Evolutionary conservation across 164 flowering plant species (phyloP).

Genomic region (Cinnamomum chago): DNA sequence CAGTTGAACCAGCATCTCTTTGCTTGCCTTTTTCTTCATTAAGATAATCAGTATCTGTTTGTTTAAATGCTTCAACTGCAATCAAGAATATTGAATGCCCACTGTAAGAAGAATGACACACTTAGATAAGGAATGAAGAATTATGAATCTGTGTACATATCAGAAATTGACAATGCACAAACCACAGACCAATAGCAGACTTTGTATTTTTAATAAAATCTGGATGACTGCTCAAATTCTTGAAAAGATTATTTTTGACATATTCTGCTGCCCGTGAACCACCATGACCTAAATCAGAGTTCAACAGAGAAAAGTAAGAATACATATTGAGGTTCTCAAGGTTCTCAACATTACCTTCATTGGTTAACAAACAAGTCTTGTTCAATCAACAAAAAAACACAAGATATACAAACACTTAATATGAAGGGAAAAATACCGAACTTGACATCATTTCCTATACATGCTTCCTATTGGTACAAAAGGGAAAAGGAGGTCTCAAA

Average conservation of each 20-base stretch:
- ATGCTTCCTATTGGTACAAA: too few species aligned
- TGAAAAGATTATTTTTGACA: conserved; percentile 69
- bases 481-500: too few species aligned
- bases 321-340: background rate
- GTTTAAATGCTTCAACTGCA: conserved; percentile 68
- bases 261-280: conserved; percentile 76
- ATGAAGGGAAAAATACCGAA: too few species aligned
- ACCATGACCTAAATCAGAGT: conserved; percentile 61
- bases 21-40: conserved; percentile 59
- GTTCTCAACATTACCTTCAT: background rate
- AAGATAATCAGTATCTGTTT: conserved; percentile 66
- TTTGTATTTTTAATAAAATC: conserved; percentile 64
- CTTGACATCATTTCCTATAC: background rate
- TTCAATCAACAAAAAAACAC: background rate
- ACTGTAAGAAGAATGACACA: background rate
- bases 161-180: conserved; percentile 4
- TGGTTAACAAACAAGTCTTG: background rate
- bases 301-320: background rate
- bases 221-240: conserved; percentile 65
- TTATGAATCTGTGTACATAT: background rate
- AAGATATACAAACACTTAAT: background rate
- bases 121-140: background rate
- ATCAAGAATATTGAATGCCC: background rate
- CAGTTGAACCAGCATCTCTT: conserved; percentile 83
- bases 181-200: conserved; percentile 63